phyloP scores from a whole-genome alignment of 164 flowering plant genomes.

The Liriodendron chinense region DNA sequence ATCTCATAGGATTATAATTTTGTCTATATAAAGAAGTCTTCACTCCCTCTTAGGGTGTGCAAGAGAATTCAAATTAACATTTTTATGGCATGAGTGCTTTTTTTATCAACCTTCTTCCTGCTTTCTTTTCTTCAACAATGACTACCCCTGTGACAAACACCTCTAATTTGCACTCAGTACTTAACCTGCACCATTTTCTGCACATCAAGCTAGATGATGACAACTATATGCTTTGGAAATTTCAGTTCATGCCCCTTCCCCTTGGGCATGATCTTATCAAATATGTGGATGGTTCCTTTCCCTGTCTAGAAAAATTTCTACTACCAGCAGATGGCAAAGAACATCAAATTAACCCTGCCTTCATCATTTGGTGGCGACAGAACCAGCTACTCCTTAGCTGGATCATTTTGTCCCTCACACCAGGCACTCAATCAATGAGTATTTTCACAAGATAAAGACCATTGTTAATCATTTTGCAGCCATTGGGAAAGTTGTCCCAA shows the following conservation, averaged over 20 bases:
- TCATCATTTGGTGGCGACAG: not conserved
- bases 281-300: not conserved
- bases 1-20: too few relatives aligned
- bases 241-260: not conserved
- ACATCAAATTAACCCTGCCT: not conserved
- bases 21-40: too few relatives aligned
- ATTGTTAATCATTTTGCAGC: not conserved
- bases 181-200: not conserved
- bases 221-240: not conserved
- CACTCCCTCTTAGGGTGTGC: too few relatives aligned
- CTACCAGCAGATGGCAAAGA: not conserved
- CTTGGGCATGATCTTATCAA: not conserved
- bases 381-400: not conserved
- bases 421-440: not conserved
- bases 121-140: too few relatives aligned
- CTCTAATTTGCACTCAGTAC: not conserved
- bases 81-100: too few relatives aligned
- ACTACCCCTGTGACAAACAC: not conserved
- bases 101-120: too few relatives aligned
- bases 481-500: not conserved
- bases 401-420: not conserved
- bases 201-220: not conserved
- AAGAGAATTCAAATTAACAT: too few relatives aligned
- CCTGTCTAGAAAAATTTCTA: not conserved
- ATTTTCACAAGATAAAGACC: not conserved